A percentile compares a stretch with the other conserved stretches of the same genome.
Conservation (phyloP, 1,139 yeast species). For the Keqinozyma sinolaborantium region DNA sequence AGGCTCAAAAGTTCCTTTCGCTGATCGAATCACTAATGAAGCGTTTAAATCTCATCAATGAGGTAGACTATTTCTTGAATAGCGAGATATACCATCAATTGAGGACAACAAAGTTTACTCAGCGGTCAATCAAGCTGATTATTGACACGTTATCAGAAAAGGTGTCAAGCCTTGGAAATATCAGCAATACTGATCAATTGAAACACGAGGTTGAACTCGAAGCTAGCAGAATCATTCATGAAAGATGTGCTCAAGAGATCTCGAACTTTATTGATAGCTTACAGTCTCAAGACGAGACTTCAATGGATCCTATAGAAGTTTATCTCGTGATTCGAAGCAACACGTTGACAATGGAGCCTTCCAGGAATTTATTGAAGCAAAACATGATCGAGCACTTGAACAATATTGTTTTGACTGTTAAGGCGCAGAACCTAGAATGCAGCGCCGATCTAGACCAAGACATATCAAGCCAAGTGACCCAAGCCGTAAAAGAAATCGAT, state of each 20-base stretch:
- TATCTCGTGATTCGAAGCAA: conserved; percentile 41
- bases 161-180: conserved; percentile 43
- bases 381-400: conserved; percentile 10
- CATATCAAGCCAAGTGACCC: conserved; percentile 1
- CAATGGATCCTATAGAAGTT: conserved; percentile 19
- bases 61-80: conserved; percentile 17
- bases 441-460: not conserved
- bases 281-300: conserved; percentile 3
- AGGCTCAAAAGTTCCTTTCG: conserved; percentile 38
- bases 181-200: conserved; percentile 32
- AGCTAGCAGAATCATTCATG: conserved; percentile 20
- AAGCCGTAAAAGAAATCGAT: conserved; percentile 16
- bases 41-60: conserved; percentile 30
- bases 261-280: not conserved
- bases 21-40: conserved; percentile 20
- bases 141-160: conserved; percentile 36
- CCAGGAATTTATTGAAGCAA: conserved; percentile 19
- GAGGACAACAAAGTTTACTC: conserved; percentile 23
- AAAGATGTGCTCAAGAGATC: conserved; percentile 3
- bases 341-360: conserved; percentile 34
- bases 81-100: conserved; percentile 19
- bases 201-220: conserved; percentile 38
- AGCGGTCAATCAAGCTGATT: conserved; percentile 9
- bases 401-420: conserved; percentile 10
- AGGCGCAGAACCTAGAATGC: conserved; percentile 9